Percentiles rank a stretch among this genome's conserved stretches.
Conservation (phyloP, 2,329 filamentous ascomycete genomes). For the Neospermospora avenae region DNA sequence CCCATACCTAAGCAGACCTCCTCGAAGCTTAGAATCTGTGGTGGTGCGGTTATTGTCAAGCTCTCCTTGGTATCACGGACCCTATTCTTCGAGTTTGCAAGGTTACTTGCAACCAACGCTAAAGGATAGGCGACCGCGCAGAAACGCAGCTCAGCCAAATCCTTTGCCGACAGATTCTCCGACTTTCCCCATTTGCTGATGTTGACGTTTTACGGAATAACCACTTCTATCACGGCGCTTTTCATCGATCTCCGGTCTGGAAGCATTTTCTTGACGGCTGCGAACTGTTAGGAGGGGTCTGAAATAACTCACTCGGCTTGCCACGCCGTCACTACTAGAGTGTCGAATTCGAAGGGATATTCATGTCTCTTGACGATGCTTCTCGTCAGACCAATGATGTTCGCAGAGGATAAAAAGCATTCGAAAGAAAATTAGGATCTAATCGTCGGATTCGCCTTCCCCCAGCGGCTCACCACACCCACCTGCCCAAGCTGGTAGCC, state of each 20-base stretch:
- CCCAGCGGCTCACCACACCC: no score
- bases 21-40: slow-evolving; percentile 41
- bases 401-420: no score
- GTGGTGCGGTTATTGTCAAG: slow-evolving; percentile 41
- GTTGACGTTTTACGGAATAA: slow-evolving; percentile 39
- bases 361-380: no score
- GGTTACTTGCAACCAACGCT: slow-evolving; percentile 40
- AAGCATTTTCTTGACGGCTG: slow-evolving; percentile 45
- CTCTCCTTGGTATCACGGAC: slow-evolving; percentile 41
- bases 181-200: slow-evolving; percentile 43
- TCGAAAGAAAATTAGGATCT: no score
- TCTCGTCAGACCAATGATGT: no score
- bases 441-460: no score
- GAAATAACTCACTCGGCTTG: no score
- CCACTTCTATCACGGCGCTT: slow-evolving; percentile 38
- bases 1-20: slow-evolving; percentile 46
- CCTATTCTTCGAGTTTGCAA: slow-evolving; percentile 37
- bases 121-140: slow-evolving; percentile 40
- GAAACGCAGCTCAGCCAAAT: slow-evolving; percentile 39
- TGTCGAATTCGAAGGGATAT: no score
- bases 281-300: no score
- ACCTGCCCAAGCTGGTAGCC: no score
- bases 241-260: slow-evolving; percentile 43
- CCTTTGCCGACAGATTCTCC: slow-evolving; percentile 40
- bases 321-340: no score